phyloP scores from a whole-genome alignment of 768 basidiomycete genomes.

The Hygrophoropsis aurantiaca region DNA sequence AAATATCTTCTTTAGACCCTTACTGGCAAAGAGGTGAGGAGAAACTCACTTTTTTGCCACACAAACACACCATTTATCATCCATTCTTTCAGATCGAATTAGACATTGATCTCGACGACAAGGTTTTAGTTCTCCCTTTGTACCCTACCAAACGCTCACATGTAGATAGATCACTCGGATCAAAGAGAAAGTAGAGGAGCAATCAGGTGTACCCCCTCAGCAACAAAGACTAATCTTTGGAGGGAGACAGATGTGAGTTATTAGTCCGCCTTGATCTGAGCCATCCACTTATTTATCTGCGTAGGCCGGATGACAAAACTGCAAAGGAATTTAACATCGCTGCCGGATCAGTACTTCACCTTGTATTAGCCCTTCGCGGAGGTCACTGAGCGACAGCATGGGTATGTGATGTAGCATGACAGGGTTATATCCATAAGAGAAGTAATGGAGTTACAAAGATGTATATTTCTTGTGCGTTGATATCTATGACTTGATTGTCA shows the following conservation, averaged over 20 bases:
- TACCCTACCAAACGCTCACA: not conserved
- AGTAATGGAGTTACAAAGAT: conserved; percentile 18
- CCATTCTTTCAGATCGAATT: conserved; percentile 72
- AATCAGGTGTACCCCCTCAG: conserved; percentile 94
- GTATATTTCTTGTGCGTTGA: conserved; percentile 24
- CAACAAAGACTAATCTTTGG: conserved; percentile 93
- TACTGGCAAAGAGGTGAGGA: conserved; percentile 90
- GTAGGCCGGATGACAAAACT: conserved; percentile 91
- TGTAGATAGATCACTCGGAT: conserved; percentile 77
- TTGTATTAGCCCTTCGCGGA: conserved; percentile 94
- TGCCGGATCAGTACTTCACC: conserved; percentile 86
- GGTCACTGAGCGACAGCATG: conserved; percentile 49
- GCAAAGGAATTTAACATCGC: conserved; percentile 81
- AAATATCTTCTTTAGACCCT: conserved; percentile 60
- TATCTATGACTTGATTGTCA: conserved; percentile 28
- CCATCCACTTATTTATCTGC: not conserved
- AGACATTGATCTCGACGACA: conserved; percentile 89
- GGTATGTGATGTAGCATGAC: not conserved
- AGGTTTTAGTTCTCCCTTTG: conserved; percentile 40
- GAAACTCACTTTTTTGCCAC: not conserved
- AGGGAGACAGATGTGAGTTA: conserved; percentile 87
- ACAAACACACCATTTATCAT: conserved; percentile 10
- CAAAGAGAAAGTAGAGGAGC: conserved; percentile 98
- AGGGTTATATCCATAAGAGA: conserved; percentile 12
- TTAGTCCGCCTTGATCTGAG: not conserved